Conservation (phyloP, 2,329 filamentous ascomycete genomes). For the Hirsutella thompsonii region DNA sequence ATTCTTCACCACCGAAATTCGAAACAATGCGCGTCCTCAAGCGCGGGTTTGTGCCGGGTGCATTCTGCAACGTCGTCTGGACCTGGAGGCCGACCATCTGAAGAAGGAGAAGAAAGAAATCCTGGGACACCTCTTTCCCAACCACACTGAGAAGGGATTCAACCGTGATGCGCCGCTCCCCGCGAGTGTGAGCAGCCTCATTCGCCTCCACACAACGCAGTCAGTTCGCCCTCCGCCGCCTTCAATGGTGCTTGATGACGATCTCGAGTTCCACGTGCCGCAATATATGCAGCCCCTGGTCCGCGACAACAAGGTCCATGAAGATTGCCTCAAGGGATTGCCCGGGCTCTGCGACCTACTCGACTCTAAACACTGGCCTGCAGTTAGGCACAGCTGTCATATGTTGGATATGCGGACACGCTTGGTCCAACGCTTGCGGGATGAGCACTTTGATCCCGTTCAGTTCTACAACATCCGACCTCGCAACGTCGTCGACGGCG, state of each 20-base stretch:
- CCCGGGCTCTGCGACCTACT: slow-evolving; percentile 12
- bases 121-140: slow-evolving; percentile 12
- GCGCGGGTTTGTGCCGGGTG: slow-evolving; percentile 17
- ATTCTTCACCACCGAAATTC: slow-evolving; percentile 11
- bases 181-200: slow-evolving; percentile 6
- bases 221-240: slow-evolving; percentile 4
- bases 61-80: slow-evolving; percentile 13
- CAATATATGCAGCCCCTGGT: slow-evolving; percentile 6
- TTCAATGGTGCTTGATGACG: slow-evolving; percentile 1
- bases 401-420: slow-evolving; percentile 10
- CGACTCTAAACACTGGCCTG: background rate
- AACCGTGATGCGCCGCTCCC: slow-evolving; percentile 19
- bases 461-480: background rate
- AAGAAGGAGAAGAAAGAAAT: slow-evolving; percentile 8
- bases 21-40: slow-evolving; percentile 3
- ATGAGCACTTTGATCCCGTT: background rate
- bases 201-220: slow-evolving; percentile 9
- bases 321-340: slow-evolving; percentile 16
- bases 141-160: slow-evolving; percentile 12
- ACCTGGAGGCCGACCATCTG: slow-evolving; percentile 17
- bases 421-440: background rate
- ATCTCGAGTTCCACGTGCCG: slow-evolving; percentile 6
- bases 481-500: slow-evolving; percentile 3
- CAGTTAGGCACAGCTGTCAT: slow-evolving; percentile 5
- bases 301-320: slow-evolving; percentile 13